Conservation (phyloP, 2,329 filamentous ascomycete genomes). For the Raffaelea deltoideospora region DNA sequence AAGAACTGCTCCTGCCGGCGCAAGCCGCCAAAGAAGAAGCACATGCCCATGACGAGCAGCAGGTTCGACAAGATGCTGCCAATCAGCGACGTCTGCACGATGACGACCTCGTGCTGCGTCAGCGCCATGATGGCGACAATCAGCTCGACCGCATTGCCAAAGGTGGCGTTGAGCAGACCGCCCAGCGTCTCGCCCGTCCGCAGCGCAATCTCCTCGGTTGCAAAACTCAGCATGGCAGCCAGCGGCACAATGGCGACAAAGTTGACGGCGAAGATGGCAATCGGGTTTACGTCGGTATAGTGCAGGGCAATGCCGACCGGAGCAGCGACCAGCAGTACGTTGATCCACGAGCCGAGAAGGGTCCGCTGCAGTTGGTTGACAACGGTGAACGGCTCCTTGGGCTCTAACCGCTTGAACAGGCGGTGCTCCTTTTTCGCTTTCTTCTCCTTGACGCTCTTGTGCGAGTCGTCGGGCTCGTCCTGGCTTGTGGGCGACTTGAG, state of each 20-base stretch:
- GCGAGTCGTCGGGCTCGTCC: slow-evolving; percentile 7
- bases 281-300: slow-evolving; percentile 37
- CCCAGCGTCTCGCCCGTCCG: slow-evolving; percentile 74
- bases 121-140: slow-evolving; percentile 82
- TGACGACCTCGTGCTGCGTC: slow-evolving; percentile 55
- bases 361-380: slow-evolving; percentile 58
- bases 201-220: slow-evolving; percentile 78
- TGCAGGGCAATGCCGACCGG: slow-evolving; percentile 62
- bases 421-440: slow-evolving; percentile 22
- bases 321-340: slow-evolving; percentile 62
- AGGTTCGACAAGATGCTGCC: slow-evolving; percentile 87
- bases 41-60: slow-evolving; percentile 79
- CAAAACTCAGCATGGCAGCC: slow-evolving; percentile 67
- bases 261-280: slow-evolving; percentile 72
- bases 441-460: slow-evolving; percentile 21
- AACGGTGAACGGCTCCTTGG: slow-evolving; percentile 40
- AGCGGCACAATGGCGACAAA: slow-evolving; percentile 86
- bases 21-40: slow-evolving; percentile 76
- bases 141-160: slow-evolving; percentile 79
- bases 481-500: background rate
- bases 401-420: slow-evolving; percentile 31
- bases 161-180: slow-evolving; percentile 78
- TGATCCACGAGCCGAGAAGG: slow-evolving; percentile 73
- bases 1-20: slow-evolving; percentile 72
- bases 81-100: slow-evolving; percentile 85